Percentiles rank a stretch among this genome's conserved stretches.
Conservation (phyloP, 2,329 filamentous ascomycete genomes). For the Emmonsia crescens region DNA sequence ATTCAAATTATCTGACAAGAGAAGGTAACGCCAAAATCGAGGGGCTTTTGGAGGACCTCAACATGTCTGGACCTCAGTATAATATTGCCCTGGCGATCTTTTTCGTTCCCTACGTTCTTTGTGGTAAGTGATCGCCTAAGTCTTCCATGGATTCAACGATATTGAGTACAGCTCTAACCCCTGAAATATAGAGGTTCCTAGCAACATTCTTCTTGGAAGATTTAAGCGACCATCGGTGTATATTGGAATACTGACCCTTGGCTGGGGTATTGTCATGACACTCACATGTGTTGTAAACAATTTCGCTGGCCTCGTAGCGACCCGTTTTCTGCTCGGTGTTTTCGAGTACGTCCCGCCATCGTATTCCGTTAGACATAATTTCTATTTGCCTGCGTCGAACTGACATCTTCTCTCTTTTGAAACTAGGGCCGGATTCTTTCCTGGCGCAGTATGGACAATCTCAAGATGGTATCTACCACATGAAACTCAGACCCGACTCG, state of each 20-base stretch:
- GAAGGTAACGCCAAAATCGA: slow-evolving; percentile 61
- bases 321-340: slow-evolving; percentile 28
- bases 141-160: slow-evolving; percentile 30
- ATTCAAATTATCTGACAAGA: slow-evolving; percentile 44
- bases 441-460: slow-evolving; percentile 68
- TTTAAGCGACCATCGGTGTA: slow-evolving; percentile 34
- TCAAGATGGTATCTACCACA: slow-evolving; percentile 73
- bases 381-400: not conserved
- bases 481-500: slow-evolving; percentile 70
- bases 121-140: slow-evolving; percentile 61
- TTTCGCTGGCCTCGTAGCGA: slow-evolving; percentile 28
- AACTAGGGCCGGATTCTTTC: slow-evolving; percentile 44
- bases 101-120: slow-evolving; percentile 73
- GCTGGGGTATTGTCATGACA: slow-evolving; percentile 29
- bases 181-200: slow-evolving; percentile 22
- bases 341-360: slow-evolving; percentile 23
- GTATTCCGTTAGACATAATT: not conserved
- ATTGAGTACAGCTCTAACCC: not conserved
- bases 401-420: not conserved
- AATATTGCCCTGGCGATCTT: slow-evolving; percentile 71
- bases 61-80: slow-evolving; percentile 55
- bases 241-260: slow-evolving; percentile 26
- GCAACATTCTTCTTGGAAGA: slow-evolving; percentile 16
- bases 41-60: slow-evolving; percentile 48
- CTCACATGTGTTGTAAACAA: slow-evolving; percentile 29